These are phyloP conservation scores for Xylaria venustula DNA, from an alignment of 495 filamentous ascomycete species.

Conservation along the genomic window DNA sequence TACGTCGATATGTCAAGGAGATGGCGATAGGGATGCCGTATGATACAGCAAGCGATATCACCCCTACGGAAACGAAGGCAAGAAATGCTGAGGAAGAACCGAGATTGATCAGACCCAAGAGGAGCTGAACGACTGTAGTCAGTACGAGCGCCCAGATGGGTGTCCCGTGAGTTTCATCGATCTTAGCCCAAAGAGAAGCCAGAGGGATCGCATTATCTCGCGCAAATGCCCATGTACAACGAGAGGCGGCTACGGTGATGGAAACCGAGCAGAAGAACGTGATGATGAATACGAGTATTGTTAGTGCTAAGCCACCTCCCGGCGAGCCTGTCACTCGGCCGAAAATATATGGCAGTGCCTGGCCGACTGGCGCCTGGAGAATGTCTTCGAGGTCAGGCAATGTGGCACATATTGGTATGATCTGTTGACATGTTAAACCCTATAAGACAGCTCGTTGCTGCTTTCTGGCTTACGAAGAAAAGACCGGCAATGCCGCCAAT, in stretches of 20 bases:
- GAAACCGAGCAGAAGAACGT: conserved; percentile 54
- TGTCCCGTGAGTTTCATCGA: conserved; percentile 42
- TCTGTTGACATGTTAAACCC: conserved; percentile 11
- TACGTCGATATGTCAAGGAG: conserved; percentile 23
- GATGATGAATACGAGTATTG: conserved; percentile 67
- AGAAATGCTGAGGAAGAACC: conserved; percentile 55
- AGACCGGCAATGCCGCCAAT: conserved; percentile 58
- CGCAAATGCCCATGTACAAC: conserved; percentile 56
- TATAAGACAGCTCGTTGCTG: conserved; percentile 26
- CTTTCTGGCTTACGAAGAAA: conserved; percentile 54
- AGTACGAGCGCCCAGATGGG: conserved; percentile 55
- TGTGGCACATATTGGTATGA: conserved; percentile 33
- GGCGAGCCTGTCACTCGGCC: conserved; percentile 51
- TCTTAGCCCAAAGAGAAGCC: conserved; percentile 57
- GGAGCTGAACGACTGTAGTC: conserved; percentile 50
- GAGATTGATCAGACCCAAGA: conserved; percentile 52
- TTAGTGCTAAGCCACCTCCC: conserved; percentile 63
- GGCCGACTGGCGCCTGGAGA: conserved; percentile 47
- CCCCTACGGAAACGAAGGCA: conserved; percentile 56
- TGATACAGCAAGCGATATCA: conserved; percentile 59
- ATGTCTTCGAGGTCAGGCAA: conserved; percentile 47
- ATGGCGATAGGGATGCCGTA: conserved; percentile 60
- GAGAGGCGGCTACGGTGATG: conserved; percentile 49
- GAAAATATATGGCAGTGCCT: conserved; percentile 55
- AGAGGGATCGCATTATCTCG: conserved; percentile 61